Evolutionary conservation across 768 basidiomycete genomes (phyloP).

Genomic region (Kwoniella sp.): DNA sequence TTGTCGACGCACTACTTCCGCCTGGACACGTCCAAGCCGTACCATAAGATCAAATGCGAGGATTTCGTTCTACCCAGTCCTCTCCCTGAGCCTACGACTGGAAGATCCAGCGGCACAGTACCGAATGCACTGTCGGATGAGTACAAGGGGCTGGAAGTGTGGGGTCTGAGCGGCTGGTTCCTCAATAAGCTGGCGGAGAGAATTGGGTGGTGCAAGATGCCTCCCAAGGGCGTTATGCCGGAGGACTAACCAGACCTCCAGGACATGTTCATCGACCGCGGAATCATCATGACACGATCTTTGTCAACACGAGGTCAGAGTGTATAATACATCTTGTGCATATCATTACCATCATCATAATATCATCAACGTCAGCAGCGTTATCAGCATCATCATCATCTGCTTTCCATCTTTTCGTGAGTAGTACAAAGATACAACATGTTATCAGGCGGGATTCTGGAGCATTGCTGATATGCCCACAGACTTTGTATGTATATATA

Average conservation of each 20-base stretch:
- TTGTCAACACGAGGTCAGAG: too few relatives aligned
- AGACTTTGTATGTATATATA: too few relatives aligned
- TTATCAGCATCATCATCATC: too few relatives aligned
- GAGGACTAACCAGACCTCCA: slow-evolving; percentile 23
- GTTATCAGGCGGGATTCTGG: too few relatives aligned
- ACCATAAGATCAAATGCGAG: slow-evolving; percentile 32
- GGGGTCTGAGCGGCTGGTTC: slow-evolving; percentile 54
- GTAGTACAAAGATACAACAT: not conserved
- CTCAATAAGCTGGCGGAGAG: slow-evolving; percentile 42
- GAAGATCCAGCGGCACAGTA: too few relatives aligned
- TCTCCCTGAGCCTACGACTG: too few relatives aligned
- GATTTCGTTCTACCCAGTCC: slow-evolving; percentile 29
- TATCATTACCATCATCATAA: not conserved
- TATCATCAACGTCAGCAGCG: too few relatives aligned
- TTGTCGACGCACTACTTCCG: slow-evolving; percentile 39
- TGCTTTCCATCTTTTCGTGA: too few relatives aligned
- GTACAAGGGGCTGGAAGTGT: slow-evolving; percentile 38
- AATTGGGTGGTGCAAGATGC: slow-evolving; percentile 34
- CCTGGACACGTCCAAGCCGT: slow-evolving; percentile 34
- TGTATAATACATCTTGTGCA: not conserved
- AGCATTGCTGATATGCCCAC: too few relatives aligned
- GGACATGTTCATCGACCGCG: too few relatives aligned
- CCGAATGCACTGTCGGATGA: not conserved
- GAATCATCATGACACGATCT: too few relatives aligned
- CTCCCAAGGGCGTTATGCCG: slow-evolving; percentile 16